Conservation (phyloP, 768 basidiomycete species). For the Boletellus ananiceps region DNA sequence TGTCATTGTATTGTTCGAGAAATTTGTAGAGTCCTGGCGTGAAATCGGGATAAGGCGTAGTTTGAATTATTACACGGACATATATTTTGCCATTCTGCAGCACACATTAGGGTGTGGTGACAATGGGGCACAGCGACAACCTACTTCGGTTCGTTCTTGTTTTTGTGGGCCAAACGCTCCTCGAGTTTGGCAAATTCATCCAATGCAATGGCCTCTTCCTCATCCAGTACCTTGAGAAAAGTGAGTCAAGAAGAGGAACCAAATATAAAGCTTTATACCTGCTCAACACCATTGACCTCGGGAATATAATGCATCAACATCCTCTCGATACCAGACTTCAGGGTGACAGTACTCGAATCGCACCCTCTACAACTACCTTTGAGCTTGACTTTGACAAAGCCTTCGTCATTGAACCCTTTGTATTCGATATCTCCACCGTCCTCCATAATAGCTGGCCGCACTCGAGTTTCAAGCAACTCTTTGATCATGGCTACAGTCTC, state of each 20-base stretch:
- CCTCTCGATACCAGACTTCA: constrained; percentile 95
- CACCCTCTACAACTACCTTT: constrained; percentile 98
- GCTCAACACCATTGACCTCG: constrained; percentile 87
- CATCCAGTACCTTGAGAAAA: constrained; percentile 66
- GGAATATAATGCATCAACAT: constrained; percentile 99
- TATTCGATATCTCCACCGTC: constrained; percentile 99
- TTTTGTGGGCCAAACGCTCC: constrained; percentile 48
- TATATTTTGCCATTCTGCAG: constrained; percentile 72
- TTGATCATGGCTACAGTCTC: constrained; percentile 99
- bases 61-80: constrained; percentile 54
- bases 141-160: constrained; percentile 44
- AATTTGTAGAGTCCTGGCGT: too few species aligned
- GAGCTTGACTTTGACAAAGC: constrained; percentile 80
- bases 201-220: constrained; percentile 83
- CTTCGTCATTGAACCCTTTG: constrained; percentile 81
- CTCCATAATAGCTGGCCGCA: constrained; percentile 96
- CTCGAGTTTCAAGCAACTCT: constrained; percentile 90
- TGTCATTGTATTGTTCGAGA: too few species aligned
- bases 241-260: constrained; percentile 5
- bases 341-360: constrained; percentile 86
- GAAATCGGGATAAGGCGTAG: neutral
- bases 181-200: constrained; percentile 90
- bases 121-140: constrained; percentile 22
- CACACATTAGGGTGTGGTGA: constrained; percentile 3
- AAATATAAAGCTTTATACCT: constrained; percentile 42